Base-by-base conservation (phyloP, 2,329 filamentous ascomycete species). In the Pestalotiopsis sp. region DNA sequence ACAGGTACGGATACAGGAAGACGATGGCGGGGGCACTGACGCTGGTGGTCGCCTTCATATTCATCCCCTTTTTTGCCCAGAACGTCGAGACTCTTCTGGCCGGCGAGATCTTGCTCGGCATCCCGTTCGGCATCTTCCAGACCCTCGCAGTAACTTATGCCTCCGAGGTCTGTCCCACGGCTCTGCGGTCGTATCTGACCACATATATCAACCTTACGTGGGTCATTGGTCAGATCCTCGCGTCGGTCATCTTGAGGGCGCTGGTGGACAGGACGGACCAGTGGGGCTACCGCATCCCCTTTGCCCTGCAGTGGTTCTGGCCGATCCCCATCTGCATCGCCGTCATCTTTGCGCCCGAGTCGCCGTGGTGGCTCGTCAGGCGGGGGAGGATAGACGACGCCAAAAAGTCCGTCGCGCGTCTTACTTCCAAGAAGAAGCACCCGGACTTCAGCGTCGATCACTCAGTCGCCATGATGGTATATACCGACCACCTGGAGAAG, bases 81-180 rank as follows among this genome's bases (percentile, higher is more conserved):
- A 69, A 69, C 14, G 63, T 68, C 3, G 67, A 69, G n/a, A 71
- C 73, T 14, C 66, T 78, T 1, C 69, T 77, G 0, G 75, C 69
- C 20, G 76, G 75, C 7, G 71, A 77, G 62, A 72, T 78, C 6
- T 71, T 78, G 7, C 76, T 75, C 38, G 76, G 76, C 48, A 66
- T 78, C 11, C 71, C 67, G 52, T 78, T 75, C 75, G 76, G 76
- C 20, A 75, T 77, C 7, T 78, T 77, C 39, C 75, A 75, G 13
- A 77, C 76, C 1, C 68, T 77, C 9, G 75, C 75, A 2, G 77
- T 76, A 2, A 71, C 78, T 3, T 80, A 80, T 58, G 61, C 61
- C 38, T 44, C 61, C 4, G 61, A 64, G 13, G 44, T 64, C 4
- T 48, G 39, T 13, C 55, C 7, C 4, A 30, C 48, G 20, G 24